Evolutionary conservation across 805 yeast genomes (phyloP).

Genomic region (Kodamaea leandrae): DNA sequence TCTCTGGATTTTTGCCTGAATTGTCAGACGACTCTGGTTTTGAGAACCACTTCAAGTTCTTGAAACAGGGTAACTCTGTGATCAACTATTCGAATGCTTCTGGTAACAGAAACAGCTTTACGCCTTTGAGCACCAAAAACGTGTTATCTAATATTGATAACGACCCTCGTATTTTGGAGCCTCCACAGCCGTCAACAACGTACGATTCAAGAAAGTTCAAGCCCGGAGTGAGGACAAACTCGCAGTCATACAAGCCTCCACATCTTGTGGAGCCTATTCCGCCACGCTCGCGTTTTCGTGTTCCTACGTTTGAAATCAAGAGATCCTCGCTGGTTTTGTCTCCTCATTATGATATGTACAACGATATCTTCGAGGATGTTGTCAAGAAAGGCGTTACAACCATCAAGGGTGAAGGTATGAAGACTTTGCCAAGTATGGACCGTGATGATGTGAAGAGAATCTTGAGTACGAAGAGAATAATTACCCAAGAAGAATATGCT

Average conservation of each 20-base stretch:
- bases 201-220: background rate
- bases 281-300: slow-evolving; percentile 31
- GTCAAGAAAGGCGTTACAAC: slow-evolving; percentile 30
- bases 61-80: slow-evolving; percentile 19
- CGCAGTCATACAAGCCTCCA: slow-evolving; percentile 5
- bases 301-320: slow-evolving; percentile 43
- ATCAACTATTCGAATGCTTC: slow-evolving; percentile 16
- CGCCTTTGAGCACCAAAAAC: slow-evolving; percentile 30
- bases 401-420: slow-evolving; percentile 45
- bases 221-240: slow-evolving; percentile 3
- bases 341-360: slow-evolving; percentile 33
- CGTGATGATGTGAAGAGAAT: slow-evolving; percentile 43
- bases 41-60: slow-evolving; percentile 40
- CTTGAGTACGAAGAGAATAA: slow-evolving; percentile 33
- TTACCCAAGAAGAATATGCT: slow-evolving; percentile 41
- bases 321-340: slow-evolving; percentile 33
- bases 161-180: slow-evolving; percentile 16
- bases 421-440: slow-evolving; percentile 49
- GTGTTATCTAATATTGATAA: slow-evolving; percentile 25
- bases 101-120: slow-evolving; percentile 21
- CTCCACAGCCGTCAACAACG: slow-evolving; percentile 13
- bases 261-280: background rate
- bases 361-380: slow-evolving; percentile 37
- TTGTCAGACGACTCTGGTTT: slow-evolving; percentile 48
- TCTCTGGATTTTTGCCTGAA: slow-evolving; percentile 45